Evolutionary conservation across 768 basidiomycete genomes (phyloP).

Genomic region (Lactifluus volemus): DNA sequence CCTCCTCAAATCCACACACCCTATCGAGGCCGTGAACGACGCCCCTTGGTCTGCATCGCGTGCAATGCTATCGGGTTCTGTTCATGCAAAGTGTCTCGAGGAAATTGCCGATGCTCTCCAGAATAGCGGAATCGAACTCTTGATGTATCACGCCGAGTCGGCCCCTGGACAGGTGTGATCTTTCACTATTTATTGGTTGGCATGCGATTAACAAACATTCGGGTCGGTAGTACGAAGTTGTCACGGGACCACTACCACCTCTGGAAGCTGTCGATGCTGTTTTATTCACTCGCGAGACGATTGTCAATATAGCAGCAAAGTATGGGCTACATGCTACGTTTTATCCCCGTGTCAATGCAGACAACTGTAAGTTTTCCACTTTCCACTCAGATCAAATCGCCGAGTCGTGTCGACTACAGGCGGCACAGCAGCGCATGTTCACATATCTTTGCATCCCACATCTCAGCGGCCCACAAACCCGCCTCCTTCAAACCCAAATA

Average conservation of each 20-base stretch:
- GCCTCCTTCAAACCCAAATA: slow-evolving; percentile 7
- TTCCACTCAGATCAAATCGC: neutral
- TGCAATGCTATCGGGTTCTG: slow-evolving; percentile 35
- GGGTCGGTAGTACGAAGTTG: slow-evolving; percentile 48
- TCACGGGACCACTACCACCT: slow-evolving; percentile 59
- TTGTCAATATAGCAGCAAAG: slow-evolving; percentile 54
- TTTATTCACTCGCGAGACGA: slow-evolving; percentile 57
- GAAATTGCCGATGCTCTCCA: slow-evolving; percentile 50
- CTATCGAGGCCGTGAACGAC: slow-evolving; percentile 38
- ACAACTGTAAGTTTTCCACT: slow-evolving; percentile 28
- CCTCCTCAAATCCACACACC: slow-evolving; percentile 44
- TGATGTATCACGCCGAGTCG: slow-evolving; percentile 62
- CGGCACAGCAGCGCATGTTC: slow-evolving; percentile 52
- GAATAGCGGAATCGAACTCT: slow-evolving; percentile 45
- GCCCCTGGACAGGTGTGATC: slow-evolving; percentile 51
- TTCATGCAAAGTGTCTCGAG: slow-evolving; percentile 38
- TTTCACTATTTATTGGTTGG: neutral
- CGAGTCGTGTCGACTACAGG: slow-evolving; percentile 22
- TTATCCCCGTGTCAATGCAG: slow-evolving; percentile 43
- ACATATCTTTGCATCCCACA: slow-evolving; percentile 52
- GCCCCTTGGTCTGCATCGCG: slow-evolving; percentile 40
- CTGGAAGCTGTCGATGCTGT: slow-evolving; percentile 60
- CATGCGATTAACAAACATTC: neutral
- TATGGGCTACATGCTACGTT: slow-evolving; percentile 59
- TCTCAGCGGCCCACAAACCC: slow-evolving; percentile 10